Conservation (phyloP, 345 rosid species). For the Citropsis articulata region DNA sequence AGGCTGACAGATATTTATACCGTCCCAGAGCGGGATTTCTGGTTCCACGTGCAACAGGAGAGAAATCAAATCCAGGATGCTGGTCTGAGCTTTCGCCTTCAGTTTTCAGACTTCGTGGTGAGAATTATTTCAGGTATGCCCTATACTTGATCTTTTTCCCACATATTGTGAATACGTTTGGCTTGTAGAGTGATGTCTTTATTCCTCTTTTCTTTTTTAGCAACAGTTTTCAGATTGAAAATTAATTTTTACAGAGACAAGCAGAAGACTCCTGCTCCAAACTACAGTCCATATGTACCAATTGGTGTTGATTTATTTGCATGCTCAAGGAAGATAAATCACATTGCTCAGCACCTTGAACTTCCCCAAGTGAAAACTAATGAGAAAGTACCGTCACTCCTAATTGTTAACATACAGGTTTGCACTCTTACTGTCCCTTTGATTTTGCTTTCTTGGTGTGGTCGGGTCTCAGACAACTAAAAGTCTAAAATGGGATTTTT, state of each 20-base stretch:
- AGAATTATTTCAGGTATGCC: constrained; percentile 57
- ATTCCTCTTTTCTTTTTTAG: background rate
- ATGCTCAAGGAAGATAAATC: constrained; percentile 60
- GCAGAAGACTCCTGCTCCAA: constrained; percentile 62
- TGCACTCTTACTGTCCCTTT: background rate
- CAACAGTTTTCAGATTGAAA: background rate
- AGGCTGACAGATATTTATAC: constrained; percentile 49
- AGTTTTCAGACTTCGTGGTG: constrained; percentile 67
- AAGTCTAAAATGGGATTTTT: background rate
- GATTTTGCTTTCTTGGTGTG: background rate
- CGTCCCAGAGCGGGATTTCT: constrained; percentile 63
- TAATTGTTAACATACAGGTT: constrained; percentile 77
- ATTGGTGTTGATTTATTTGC: constrained; percentile 66
- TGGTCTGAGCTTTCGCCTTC: constrained; percentile 74
- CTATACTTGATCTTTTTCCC: background rate
- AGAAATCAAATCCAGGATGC: constrained; percentile 50
- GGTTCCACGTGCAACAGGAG: constrained; percentile 46
- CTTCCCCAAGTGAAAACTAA: constrained; percentile 47
- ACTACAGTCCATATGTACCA: constrained; percentile 56
- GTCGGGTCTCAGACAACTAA: background rate
- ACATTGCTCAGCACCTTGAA: constrained; percentile 79
- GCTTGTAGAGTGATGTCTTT: background rate
- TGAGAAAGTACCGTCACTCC: constrained; percentile 45
- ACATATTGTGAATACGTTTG: background rate
- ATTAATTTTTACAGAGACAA: constrained; percentile 50